Percentiles rank a stretch among this genome's conserved stretches.
phyloP scores from a whole-genome alignment of 2,329 filamentous ascomycete genomes.

The Aureobasidium sp. region DNA sequence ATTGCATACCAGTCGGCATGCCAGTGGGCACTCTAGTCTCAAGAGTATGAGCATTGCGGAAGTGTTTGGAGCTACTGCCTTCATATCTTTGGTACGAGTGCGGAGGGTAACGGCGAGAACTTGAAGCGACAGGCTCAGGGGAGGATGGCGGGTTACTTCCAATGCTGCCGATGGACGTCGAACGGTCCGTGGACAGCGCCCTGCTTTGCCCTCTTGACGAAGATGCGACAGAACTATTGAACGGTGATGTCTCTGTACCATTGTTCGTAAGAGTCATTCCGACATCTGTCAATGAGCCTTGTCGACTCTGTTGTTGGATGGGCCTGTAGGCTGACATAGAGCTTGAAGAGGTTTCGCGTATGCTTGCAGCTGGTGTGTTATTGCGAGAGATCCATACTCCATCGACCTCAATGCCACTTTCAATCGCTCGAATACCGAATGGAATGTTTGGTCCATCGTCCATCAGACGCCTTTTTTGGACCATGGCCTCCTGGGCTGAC shows the following conservation, averaged over 20 bases:
- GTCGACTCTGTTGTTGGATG: constrained; percentile 9
- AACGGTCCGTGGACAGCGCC: constrained; percentile 8
- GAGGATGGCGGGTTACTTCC: neutral
- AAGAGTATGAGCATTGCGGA: constrained; percentile 6
- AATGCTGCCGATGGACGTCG: neutral
- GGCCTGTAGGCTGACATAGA: constrained; percentile 15
- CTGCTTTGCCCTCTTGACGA: neutral
- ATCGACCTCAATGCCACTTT: constrained; percentile 74
- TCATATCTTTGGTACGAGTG: constrained; percentile 30
- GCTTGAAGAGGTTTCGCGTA: constrained; percentile 16
- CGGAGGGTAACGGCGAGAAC: constrained; percentile 24
- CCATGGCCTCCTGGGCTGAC: constrained; percentile 21
- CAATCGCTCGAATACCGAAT: constrained; percentile 78
- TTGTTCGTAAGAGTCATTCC: constrained; percentile 1
- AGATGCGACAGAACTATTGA: neutral
- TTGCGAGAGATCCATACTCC: constrained; percentile 55
- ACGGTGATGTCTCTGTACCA: constrained; percentile 6
- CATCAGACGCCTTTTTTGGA: constrained; percentile 21
- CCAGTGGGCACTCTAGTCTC: constrained; percentile 5
- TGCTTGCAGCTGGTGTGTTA: constrained; percentile 31
- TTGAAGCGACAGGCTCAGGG: constrained; percentile 1
- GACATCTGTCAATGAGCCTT: constrained; percentile 1
- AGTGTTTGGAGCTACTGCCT: constrained; percentile 17
- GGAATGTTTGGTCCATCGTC: constrained; percentile 60
- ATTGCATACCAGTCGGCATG: neutral